Percentiles rank a stretch among this genome's conserved stretches.
Conservation (phyloP, 2,329 filamentous ascomycete species). For the Venturia nashicola region DNA sequence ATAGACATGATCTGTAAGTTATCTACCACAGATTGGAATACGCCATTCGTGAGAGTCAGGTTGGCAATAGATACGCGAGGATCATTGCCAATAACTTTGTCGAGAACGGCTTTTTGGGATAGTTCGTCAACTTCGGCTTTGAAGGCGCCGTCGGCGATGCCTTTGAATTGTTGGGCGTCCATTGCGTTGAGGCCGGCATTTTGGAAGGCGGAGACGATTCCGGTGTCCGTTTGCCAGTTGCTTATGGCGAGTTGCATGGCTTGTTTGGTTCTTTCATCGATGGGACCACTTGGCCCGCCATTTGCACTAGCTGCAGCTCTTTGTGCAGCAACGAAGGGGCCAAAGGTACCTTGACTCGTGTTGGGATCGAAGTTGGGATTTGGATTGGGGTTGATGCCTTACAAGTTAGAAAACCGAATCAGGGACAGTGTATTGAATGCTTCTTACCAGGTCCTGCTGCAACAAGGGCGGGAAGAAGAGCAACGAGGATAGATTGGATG, state of each 20-base stretch:
- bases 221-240: constrained; percentile 26
- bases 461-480: background rate
- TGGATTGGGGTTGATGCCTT: constrained; percentile 10
- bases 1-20: constrained; percentile 25
- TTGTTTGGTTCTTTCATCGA: constrained; percentile 6
- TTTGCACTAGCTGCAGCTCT: constrained; percentile 3
- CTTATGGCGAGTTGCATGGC: constrained; percentile 17
- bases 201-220: constrained; percentile 26
- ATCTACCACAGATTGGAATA: constrained; percentile 27
- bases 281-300: constrained; percentile 6
- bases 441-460: background rate
- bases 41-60: constrained; percentile 23
- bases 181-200: constrained; percentile 21
- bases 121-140: constrained; percentile 27
- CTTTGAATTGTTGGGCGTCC: constrained; percentile 24
- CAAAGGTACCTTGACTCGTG: constrained; percentile 9
- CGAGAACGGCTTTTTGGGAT: constrained; percentile 23
- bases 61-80: constrained; percentile 22
- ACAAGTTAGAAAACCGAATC: background rate
- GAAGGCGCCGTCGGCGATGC: constrained; percentile 23
- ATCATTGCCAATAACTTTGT: constrained; percentile 11
- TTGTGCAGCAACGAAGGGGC: constrained; percentile 7
- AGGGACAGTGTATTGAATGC: background rate
- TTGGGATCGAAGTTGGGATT: constrained; percentile 10
- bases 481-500: background rate